phyloP scores from a whole-genome alignment of 1,284 basidiomycete genomes.

The Cryptococcus maquisensis region DNA sequence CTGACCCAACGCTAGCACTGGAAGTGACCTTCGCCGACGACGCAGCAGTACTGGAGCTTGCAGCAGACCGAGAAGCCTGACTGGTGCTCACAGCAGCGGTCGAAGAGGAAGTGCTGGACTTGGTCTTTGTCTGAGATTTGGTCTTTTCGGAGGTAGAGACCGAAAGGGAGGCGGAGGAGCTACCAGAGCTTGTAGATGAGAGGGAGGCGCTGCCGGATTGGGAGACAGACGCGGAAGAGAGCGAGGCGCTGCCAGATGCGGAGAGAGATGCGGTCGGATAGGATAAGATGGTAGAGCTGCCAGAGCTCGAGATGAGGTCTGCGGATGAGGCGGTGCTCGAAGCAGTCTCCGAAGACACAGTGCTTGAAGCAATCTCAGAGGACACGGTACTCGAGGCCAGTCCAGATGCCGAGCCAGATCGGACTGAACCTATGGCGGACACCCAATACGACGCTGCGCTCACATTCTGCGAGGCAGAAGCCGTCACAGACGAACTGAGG shows the following conservation, averaged over 20 bases:
- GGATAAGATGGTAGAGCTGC: neutral
- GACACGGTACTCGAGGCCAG: neutral
- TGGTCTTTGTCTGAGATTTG: neutral
- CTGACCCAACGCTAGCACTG: neutral
- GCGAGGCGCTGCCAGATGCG: neutral
- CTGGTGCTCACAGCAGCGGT: constrained; percentile 4
- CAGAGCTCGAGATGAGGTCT: neutral
- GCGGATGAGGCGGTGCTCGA: neutral
- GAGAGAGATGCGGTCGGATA: no score
- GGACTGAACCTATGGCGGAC: neutral
- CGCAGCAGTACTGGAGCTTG: constrained; percentile 4
- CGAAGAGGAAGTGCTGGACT: neutral
- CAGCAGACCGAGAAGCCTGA: neutral
- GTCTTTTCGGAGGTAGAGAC: neutral
- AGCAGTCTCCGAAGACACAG: neutral
- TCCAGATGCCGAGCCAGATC: neutral
- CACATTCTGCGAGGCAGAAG: neutral
- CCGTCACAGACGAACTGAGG: neutral
- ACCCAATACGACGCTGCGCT: neutral
- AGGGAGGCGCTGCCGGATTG: neutral
- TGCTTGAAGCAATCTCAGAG: neutral
- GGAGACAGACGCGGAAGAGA: neutral
- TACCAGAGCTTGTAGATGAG: neutral
- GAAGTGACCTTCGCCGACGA: constrained; percentile 1
- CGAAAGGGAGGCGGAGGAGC: constrained; percentile 3